These are phyloP conservation scores for Suillus variegatus DNA, from an alignment of 768 basidiomycete species.

Conservation along the genomic window DNA sequence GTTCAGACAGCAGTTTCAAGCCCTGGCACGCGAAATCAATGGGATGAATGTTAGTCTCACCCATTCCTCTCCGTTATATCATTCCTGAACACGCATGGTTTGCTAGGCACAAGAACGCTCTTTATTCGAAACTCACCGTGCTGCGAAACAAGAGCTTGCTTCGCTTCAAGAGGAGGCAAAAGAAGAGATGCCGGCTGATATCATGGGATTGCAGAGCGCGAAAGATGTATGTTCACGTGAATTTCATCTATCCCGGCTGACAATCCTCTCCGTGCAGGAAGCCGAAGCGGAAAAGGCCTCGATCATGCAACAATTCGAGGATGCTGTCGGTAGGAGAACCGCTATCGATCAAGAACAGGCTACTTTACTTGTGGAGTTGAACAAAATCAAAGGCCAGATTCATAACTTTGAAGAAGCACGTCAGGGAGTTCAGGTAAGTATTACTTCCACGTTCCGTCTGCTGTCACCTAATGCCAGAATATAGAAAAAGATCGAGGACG, in stretches of 20 bases:
- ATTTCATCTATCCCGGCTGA: slow-evolving; percentile 4
- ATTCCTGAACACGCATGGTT: not conserved
- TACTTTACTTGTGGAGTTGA: slow-evolving; percentile 43
- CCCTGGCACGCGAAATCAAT: slow-evolving; percentile 31
- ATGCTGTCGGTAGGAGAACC: slow-evolving; percentile 45
- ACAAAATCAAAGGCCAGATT: slow-evolving; percentile 50
- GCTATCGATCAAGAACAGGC: slow-evolving; percentile 47
- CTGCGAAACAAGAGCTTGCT: slow-evolving; percentile 37
- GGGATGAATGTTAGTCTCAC: slow-evolving; percentile 34
- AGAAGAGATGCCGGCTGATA: slow-evolving; percentile 66
- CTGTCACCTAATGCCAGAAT: slow-evolving; percentile 6
- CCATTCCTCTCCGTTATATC: not conserved
- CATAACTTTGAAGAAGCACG: slow-evolving; percentile 50
- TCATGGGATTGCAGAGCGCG: slow-evolving; percentile 56
- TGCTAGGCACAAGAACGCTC: slow-evolving; percentile 22
- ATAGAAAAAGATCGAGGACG: slow-evolving; percentile 52
- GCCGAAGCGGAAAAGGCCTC: slow-evolving; percentile 52
- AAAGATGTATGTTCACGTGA: slow-evolving; percentile 45
- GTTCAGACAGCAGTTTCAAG: slow-evolving; percentile 31
- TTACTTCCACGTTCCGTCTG: not conserved
- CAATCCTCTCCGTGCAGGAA: slow-evolving; percentile 42
- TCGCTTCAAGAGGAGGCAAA: slow-evolving; percentile 61
- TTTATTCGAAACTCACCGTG: slow-evolving; percentile 25
- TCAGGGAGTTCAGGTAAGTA: slow-evolving; percentile 45
- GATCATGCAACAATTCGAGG: slow-evolving; percentile 49